Percentiles rank a stretch among this genome's conserved stretches.
These are phyloP conservation scores for Sodiomyces alkalinus DNA, from an alignment of 2,329 filamentous ascomycete genomes.

Conservation along the genomic window DNA sequence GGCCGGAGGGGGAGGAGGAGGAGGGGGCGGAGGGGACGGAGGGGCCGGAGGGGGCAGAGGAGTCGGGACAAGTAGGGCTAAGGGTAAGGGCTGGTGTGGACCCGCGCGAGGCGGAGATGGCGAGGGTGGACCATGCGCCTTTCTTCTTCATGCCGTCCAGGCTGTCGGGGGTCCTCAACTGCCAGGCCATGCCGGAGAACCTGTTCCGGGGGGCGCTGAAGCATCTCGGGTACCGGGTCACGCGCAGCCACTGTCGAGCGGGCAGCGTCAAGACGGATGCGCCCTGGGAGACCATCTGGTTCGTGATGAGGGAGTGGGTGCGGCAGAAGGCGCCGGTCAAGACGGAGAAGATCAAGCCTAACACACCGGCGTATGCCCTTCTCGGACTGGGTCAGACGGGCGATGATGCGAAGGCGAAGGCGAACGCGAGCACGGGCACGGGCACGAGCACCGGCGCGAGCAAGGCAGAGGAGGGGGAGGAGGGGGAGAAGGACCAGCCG, in stretches of 20 bases:
- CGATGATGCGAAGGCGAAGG: constrained; percentile 14
- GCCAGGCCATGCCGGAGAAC: constrained; percentile 63
- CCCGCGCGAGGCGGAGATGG: constrained; percentile 34
- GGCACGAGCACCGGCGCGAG: constrained; percentile 2
- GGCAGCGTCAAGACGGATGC: constrained; percentile 91
- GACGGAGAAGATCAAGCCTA: constrained; percentile 50
- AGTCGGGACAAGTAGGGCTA: no score
- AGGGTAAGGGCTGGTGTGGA: no score
- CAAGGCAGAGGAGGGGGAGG: constrained; percentile 16
- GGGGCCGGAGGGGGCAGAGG: no score
- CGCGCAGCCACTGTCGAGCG: constrained; percentile 75
- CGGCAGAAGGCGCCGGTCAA: constrained; percentile 68
- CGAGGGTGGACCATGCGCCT: constrained; percentile 55
- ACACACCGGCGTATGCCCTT: constrained; percentile 58
- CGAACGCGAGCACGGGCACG: constrained; percentile 7
- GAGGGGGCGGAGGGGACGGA: no score
- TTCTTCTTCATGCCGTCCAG: constrained; percentile 75
- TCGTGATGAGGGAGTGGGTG: constrained; percentile 85
- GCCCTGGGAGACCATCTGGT: constrained; percentile 80
- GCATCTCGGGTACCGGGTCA: constrained; percentile 66
- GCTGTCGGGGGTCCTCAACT: constrained; percentile 64
- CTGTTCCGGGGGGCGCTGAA: constrained; percentile 68
- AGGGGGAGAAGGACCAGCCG: constrained; percentile 7
- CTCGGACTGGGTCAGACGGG: constrained; percentile 29
- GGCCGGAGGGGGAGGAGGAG: constrained; percentile 18